Evolutionary conservation across 2,329 filamentous ascomycete species (phyloP), one percentile per base, ranked within the genome.

Genomic region (Fusarium poae): DNA sequence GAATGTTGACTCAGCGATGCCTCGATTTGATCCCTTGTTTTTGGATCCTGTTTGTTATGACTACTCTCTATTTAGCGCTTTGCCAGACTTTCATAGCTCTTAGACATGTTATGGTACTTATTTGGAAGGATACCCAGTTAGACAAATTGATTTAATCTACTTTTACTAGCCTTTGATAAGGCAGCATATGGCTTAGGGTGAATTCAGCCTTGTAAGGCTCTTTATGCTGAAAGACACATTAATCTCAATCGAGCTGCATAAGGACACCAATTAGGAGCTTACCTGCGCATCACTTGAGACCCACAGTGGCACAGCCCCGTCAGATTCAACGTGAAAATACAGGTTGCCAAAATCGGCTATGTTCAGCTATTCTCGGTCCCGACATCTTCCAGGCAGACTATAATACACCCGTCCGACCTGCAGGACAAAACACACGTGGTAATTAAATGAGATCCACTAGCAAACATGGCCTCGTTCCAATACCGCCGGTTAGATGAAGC

Each of bases 21-120:
- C 59, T 3, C 55, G 61, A 2, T 63, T 63, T 16, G 61, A 63
- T 50, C 61, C 61, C 5, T 6, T 64, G 0, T 63, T 63, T 27
- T 6, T 63, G 43, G 61, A 63, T 20, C 52, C 61, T 18, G 61
- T 63, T 30, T 63, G 61, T 49, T 63, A 63, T 23, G 61, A 63
- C 15, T 63, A 63, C 16, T 63, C 61, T 3, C 23, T 63, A 11
- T 63, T 63, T 7, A 63, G 61, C 20, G 51, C 59, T 50, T 16
- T 63, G 23, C 61, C 61, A 2, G 61, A 63, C 4, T 63, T 63
- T 15, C 59, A 62, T 30, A 63, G 59, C n/a, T 63, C 61, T 30
- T 63, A 56, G 30, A 25, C 13, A 4, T 12, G 35, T 39, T 34
- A 10, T 35, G 12, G 40, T 20, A 16, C 27, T 37, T 54, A 4